phyloP scores from a whole-genome alignment of 352 stramenopile genomes.

The Pythium myriotylum region DNA sequence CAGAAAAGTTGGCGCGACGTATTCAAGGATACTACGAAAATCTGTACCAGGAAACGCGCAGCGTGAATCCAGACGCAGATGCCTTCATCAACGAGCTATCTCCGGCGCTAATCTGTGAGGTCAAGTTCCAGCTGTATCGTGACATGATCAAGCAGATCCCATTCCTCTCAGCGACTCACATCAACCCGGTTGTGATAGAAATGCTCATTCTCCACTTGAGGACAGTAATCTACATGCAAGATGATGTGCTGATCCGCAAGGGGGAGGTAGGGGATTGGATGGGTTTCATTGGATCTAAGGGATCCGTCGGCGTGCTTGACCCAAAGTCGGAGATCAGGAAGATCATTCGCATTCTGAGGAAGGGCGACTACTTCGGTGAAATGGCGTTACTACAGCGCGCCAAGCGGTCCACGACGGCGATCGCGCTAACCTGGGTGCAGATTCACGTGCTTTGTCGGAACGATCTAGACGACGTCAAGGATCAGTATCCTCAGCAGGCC shows the following conservation, averaged over 20 bases:
- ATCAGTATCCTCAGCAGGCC: slow-evolving; percentile 64
- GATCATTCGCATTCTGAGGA: slow-evolving; percentile 72
- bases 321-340: slow-evolving; percentile 44
- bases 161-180: slow-evolving; percentile 68
- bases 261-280: slow-evolving; percentile 85
- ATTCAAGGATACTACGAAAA: slow-evolving; percentile 80
- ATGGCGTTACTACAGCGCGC: slow-evolving; percentile 72
- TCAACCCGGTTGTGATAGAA: slow-evolving; percentile 71
- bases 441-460: slow-evolving; percentile 73
- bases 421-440: slow-evolving; percentile 76
- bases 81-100: slow-evolving; percentile 83
- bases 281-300: slow-evolving; percentile 80
- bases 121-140: slow-evolving; percentile 80
- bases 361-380: slow-evolving; percentile 81
- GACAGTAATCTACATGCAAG: slow-evolving; percentile 82
- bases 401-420: slow-evolving; percentile 66
- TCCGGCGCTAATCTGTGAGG: slow-evolving; percentile 68
- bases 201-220: slow-evolving; percentile 75
- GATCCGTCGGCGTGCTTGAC: slow-evolving; percentile 67
- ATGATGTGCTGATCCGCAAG: slow-evolving; percentile 79
- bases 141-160: slow-evolving; percentile 83
- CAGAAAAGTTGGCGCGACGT: slow-evolving; percentile 46
- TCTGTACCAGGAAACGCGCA: slow-evolving; percentile 70
- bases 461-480: slow-evolving; percentile 71
- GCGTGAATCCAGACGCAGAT: slow-evolving; percentile 62